Evolutionary conservation across 495 filamentous ascomycete genomes (phyloP), one percentile per base, ranked within the genome.

Genomic region (Podospora pseudoanserina): DNA sequence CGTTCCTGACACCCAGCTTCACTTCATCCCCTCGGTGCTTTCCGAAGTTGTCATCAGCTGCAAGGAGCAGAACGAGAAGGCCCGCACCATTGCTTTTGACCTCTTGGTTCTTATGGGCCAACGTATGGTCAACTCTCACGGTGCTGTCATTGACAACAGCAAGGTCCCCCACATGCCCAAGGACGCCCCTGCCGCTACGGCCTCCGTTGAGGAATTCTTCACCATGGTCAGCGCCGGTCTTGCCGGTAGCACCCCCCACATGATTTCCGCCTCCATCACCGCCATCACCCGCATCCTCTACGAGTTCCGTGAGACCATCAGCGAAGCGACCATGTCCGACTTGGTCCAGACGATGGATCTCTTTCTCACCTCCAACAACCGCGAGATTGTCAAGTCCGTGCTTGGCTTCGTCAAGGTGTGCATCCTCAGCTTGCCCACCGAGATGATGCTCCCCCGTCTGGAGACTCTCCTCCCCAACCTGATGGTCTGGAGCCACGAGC

Each of bases 181-280:
- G 44, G 85, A 94, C 75, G 88, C 93, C 2, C 90, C 92, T n/a
- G 79, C 86, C 64, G 92, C 89, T 2, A 75, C 84, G 16, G 94
- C 94, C 6, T 90, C 84, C 16, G 84, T 98, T 30, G 94, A 97
- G 72, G 95, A 98, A 76, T 97, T 96, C 78, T 92, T 97, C 85
- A 97, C 93, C 55, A 99, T 99, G 94, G 89, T 99, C 39, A 94
- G 91, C 60, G 96, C 95, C 23, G 95, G 96, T 77, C 87, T 99
- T 34, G 95, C 94, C 1, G 94, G 93, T 56, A 88, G 84, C 68
- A 91, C 92, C 19, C 93, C 95, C 53, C 95, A 98, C 80, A 97
- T 97, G 92, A 90, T 97, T 68, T 94, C 91, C 7, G 95, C 95
- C 5, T 91, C 90, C 11, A 94, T 99, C 75, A 97, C 93, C 9